Conservation (phyloP, 2,329 filamentous ascomycete species). For the Apiospora kogelbergensis region DNA sequence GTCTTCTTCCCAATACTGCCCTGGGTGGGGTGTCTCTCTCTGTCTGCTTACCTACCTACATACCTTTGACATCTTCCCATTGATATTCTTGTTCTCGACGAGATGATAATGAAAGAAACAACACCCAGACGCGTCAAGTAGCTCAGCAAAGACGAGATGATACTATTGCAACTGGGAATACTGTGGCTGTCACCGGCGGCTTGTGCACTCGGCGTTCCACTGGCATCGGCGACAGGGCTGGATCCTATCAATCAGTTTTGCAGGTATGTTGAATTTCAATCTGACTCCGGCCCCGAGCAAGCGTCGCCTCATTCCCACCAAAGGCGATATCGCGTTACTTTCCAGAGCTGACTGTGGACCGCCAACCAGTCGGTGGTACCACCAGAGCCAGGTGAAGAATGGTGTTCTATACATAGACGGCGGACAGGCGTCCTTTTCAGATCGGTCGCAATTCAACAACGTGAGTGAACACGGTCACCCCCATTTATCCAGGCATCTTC, state of each 20-base stretch:
- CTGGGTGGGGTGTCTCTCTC: background rate
- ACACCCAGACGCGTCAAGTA: background rate
- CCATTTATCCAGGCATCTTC: background rate
- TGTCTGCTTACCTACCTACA: background rate
- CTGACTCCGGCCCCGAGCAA: background rate
- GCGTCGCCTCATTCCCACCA: background rate
- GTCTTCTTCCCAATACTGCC: background rate
- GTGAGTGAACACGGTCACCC: background rate
- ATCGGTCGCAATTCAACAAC: background rate
- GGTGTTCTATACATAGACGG: constrained; percentile 15
- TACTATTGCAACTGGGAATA: background rate
- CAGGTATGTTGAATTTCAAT: background rate
- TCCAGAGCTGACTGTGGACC: background rate
- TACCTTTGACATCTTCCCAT: background rate
- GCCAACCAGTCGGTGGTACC: constrained; percentile 10
- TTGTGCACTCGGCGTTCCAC: background rate
- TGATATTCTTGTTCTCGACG: background rate
- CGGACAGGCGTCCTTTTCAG: constrained; percentile 8
- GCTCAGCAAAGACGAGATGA: background rate
- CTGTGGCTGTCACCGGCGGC: background rate
- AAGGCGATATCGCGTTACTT: background rate
- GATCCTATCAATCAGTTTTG: constrained; percentile 5
- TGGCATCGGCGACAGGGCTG: background rate
- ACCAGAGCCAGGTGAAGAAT: constrained; percentile 14
- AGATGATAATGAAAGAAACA: background rate